Percentiles rank a stretch among this genome's conserved stretches.
Evolutionary conservation across 805 yeast genomes (phyloP).

Genomic region (Candida stauntonica): DNA sequence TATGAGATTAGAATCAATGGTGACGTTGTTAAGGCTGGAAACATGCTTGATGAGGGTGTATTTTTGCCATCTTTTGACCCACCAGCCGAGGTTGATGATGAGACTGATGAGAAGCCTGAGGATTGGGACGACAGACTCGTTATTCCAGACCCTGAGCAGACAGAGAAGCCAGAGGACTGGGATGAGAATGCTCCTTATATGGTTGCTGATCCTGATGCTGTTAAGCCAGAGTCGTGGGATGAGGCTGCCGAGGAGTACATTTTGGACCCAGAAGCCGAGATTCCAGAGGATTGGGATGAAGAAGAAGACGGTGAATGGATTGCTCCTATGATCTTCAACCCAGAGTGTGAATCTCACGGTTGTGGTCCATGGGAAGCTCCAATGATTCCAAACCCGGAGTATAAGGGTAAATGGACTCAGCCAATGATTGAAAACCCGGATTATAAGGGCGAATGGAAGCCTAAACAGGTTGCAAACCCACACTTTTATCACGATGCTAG

Average conservation of each 20-base stretch:
- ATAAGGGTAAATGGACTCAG: constrained; percentile 74
- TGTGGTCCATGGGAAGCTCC: constrained; percentile 84
- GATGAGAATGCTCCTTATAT: constrained; percentile 63
- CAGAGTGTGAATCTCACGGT: constrained; percentile 64
- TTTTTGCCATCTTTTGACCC: constrained; percentile 68
- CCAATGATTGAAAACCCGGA: constrained; percentile 69
- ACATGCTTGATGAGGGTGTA: constrained; percentile 47
- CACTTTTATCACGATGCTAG: constrained; percentile 51
- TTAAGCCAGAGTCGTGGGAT: constrained; percentile 77
- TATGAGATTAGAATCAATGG: constrained; percentile 86
- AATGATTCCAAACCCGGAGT: constrained; percentile 59
- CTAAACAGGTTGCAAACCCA: constrained; percentile 65
- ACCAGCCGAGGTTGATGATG: constrained; percentile 57
- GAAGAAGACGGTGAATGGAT: constrained; percentile 86
- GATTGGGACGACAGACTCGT: constrained; percentile 74
- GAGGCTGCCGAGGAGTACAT: constrained; percentile 56
- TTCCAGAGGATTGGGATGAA: constrained; percentile 84
- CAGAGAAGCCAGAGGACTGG: constrained; percentile 78
- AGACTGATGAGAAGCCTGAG: constrained; percentile 58
- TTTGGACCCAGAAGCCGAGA: constrained; percentile 59
- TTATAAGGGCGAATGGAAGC: constrained; percentile 76
- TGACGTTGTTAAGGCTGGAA: constrained; percentile 64
- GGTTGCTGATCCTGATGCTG: constrained; percentile 64
- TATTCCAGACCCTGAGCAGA: constrained; percentile 64
- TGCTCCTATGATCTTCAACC: constrained; percentile 68